Base-by-base conservation (phyloP, 768 basidiomycete species). In the Mycena vitilis region DNA sequence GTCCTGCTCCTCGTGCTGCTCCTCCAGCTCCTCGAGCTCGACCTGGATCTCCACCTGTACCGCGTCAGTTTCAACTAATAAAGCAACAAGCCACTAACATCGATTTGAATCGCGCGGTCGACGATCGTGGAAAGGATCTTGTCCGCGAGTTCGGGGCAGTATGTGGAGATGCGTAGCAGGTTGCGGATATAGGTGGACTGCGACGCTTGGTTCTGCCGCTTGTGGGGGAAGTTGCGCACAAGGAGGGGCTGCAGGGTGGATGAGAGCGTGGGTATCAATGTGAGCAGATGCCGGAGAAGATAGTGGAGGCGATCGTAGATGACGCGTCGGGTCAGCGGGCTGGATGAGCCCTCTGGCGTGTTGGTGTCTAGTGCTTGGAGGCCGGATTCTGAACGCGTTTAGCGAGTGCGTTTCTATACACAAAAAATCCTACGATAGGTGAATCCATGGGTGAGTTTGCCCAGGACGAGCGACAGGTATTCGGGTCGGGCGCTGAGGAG, bases 161-260 rank as follows among this genome's bases (percentile, higher is more conserved):
- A 99, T 42, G 89, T 87, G 0, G 91, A 91, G 44, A 98, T 81
- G 40, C 88, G 88, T 8, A 99, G 86, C 18, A 95, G 78, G 77
- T 99, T 99, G 52, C 94, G 89, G 71, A 98, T 94, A 75, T 95
- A 99, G 0, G 95, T 94, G 4, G 91, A 87, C 73, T 98, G 96
- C 0, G 89, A 83, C 3, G 88, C 80, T 73, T 91, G 90, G 48
- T 86, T 88, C 75, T 97, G 95, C 37, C 96, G 88, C 77, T 99
- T 98, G 77, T 98, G 95, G 10, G 98, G 98, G 75, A 98, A 99
- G 75, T 92, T 84, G 56, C 89, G 89, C 61, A 92, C 84, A 20
- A 99, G 88, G 25, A 96, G 86, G 1, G 96, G 95, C 65, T 93
- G 90, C 5, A 99, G 83, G 2, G 95, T 92, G 2, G 93, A 91